Base-by-base conservation (phyloP, 1,284 basidiomycete genomes). In the Tilletia caries region DNA sequence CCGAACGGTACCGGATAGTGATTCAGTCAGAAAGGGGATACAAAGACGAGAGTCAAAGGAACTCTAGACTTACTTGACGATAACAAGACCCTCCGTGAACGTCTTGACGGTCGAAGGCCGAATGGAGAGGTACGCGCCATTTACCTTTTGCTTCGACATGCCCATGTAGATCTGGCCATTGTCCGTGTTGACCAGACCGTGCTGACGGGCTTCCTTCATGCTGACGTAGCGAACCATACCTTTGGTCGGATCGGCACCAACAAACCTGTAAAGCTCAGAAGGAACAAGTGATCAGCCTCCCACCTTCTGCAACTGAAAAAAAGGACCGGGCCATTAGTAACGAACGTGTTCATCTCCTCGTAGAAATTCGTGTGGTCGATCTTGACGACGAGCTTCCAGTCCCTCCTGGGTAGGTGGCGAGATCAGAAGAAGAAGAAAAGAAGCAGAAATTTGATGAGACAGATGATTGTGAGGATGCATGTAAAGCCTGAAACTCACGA, bases 311-410 rank as follows among this genome's bases (percentile, higher is more conserved):
- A n/a, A n/a, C n/a, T n/a, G n/a, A n/a, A n/a, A n/a, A n/a, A n/a
- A n/a, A n/a, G n/a, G n/a, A n/a, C n/a, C n/a, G n/a, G n/a, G n/a
- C n/a, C n/a, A n/a, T n/a, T n/a, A n/a, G n/a, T n/a, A n/a, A n/a
- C 32, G 29, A 62, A 62, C 13, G 32, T 34, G 29, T 62, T 29
- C 58, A 62, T 62, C 33, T 62, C 58, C 3, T 62, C 29, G 58
- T 32, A 62, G 58, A 62, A 62, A 29, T 62, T 62, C 32, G 58
- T 62, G 58, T 37, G 29, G 58, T 62, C 58, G 58, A 62, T 62
- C 27, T 37, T 33, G 27, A 32, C 32, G 4, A 62, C 58, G 32
- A 62, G 58, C 58, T 62, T 62, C 58, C 58, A 62, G 29, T 25
- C 48, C 18, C 20, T 18, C 48, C 48, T 50, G 58, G 15, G 46